Conservation (phyloP, 1,284 basidiomycete genomes). For the Pseudozyma tsukubaensis region DNA sequence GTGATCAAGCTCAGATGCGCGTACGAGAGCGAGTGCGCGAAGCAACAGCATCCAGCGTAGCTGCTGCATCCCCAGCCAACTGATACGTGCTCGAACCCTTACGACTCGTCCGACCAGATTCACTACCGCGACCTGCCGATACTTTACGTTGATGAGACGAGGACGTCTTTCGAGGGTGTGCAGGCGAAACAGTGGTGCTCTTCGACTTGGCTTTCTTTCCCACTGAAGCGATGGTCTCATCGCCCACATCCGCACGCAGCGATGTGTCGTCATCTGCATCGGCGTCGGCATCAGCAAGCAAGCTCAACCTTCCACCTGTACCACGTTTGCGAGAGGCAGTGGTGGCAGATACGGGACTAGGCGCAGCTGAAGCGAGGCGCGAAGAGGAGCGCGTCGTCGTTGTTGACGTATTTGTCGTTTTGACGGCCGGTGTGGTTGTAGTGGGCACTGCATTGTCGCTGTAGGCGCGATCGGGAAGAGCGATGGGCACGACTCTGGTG, state of each 20-base stretch:
- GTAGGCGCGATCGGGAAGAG: constrained; percentile 35
- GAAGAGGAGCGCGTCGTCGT: constrained; percentile 26
- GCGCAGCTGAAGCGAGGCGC: constrained; percentile 12
- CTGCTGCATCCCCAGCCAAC: constrained; percentile 2
- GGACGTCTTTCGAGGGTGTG: constrained; percentile 9
- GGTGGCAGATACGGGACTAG: constrained; percentile 2
- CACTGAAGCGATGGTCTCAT: constrained; percentile 9
- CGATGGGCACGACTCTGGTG: constrained; percentile 22
- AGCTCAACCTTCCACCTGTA: constrained; percentile 43
- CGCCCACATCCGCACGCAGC: constrained; percentile 3
- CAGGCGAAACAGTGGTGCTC: background rate
- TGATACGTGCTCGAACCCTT: constrained; percentile 16
- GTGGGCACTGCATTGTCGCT: constrained; percentile 24
- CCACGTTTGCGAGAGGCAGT: constrained; percentile 32
- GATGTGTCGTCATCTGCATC: constrained; percentile 15
- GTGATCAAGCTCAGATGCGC: constrained; percentile 6
- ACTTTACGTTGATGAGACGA: constrained; percentile 34
- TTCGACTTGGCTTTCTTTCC: constrained; percentile 28
- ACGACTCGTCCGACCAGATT: constrained; percentile 9
- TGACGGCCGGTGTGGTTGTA: too few species aligned
- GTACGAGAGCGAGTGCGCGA: constrained; percentile 40
- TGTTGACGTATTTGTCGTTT: too few species aligned
- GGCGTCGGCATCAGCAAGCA: constrained; percentile 38
- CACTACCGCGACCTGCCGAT: constrained; percentile 6
- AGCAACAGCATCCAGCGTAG: constrained; percentile 22